Evolutionary conservation across 352 stramenopile genomes (phyloP), one percentile per base, ranked within the genome.

Genomic region (Saprolegnia parasitica): DNA sequence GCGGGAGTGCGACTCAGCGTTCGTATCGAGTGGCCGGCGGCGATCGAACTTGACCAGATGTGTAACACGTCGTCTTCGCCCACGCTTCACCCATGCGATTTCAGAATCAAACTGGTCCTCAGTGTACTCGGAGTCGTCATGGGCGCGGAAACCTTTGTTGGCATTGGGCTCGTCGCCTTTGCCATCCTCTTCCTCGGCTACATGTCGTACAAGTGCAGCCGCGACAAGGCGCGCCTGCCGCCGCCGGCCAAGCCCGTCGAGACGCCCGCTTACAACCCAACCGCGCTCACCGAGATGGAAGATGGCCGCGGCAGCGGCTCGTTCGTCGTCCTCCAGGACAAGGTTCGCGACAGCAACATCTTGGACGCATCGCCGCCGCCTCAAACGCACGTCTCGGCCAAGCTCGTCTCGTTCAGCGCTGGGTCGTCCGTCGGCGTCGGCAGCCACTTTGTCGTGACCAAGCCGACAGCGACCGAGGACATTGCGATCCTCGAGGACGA

Each of bases 401-500:
- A 60, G 52, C 24, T 60, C 35, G 35, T 60, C 13, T 60, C 52
- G 11, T 60, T 60, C 20, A n/a, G 13, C 42, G 42, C 10, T 3
- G 52, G 52, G 11, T 60, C 52, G 52, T 21, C 56, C 21, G 46
- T n/a, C 60, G 18, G 42, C 26, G 56, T n/a, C 24, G 13, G 42
- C 46, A 67, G 46, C 20, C 35, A 35, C 42, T 54, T 32, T 24
- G 40, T 55, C 42, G 20, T 11, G 56, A 32, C 60, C 20, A 67
- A 45, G 11, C 20, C 32, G 13, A 56, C 21, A 15, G 26, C 15
- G 39, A 58, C 62, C 13, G 21, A 61, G 37, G 63, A 70, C 32
- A 61, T 70, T 61, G 50, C 55, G 8, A 52, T 70, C 42, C 49
- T 70, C 20, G 63, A 70, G 61, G 63, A 70, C 39, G 63, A 62